A percentile compares a stretch with the other conserved stretches of the same genome.
Evolutionary conservation across 306 rosid genomes (phyloP).

Genomic region (Dicorynia guianensis): DNA sequence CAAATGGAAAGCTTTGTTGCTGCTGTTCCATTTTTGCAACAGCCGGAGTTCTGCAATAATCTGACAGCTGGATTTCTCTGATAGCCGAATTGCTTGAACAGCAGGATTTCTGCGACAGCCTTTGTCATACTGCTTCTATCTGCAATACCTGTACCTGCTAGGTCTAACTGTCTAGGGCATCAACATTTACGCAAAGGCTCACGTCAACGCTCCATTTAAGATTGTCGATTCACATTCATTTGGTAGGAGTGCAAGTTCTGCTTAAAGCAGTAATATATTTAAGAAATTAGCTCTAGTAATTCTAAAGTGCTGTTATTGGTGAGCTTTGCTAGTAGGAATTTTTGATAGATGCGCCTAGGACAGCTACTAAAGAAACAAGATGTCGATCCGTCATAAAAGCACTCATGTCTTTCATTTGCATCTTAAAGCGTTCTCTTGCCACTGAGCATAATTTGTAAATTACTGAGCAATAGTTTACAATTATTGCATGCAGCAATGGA

Average conservation of each 20-base stretch:
- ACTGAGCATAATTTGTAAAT: neutral
- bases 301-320: neutral
- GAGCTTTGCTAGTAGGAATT: neutral
- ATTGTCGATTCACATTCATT: constrained; percentile 8
- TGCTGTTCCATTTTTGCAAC: too few relatives aligned
- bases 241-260: neutral
- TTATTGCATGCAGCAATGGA: constrained; percentile 75
- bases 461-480: constrained; percentile 27
- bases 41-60: too few relatives aligned
- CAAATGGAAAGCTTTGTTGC: too few relatives aligned
- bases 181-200: neutral
- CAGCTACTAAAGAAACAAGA: constrained; percentile 24
- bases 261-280: neutral
- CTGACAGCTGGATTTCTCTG: too few relatives aligned
- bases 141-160: neutral
- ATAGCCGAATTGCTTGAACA: too few relatives aligned
- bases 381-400: neutral
- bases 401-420: constrained; percentile 23
- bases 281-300: constrained; percentile 13
- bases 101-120: too few relatives aligned
- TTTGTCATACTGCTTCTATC: neutral
- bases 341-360: constrained; percentile 21
- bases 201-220: constrained; percentile 13
- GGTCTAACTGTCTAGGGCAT: neutral
- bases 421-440: constrained; percentile 16